Base-by-base conservation (phyloP, 257 asterid species). In the Solanum sitiens region DNA sequence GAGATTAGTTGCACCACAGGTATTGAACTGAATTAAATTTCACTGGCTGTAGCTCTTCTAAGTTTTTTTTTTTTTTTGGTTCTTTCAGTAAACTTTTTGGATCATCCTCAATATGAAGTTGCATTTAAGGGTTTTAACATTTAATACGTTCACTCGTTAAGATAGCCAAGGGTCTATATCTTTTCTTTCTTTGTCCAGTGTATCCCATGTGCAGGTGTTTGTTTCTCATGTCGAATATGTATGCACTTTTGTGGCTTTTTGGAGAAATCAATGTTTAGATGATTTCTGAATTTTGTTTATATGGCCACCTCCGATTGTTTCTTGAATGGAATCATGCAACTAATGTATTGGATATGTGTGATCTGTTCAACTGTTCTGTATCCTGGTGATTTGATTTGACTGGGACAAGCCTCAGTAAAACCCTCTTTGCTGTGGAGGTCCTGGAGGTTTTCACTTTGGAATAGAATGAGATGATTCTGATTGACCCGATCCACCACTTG, bases 1-100 rank as follows among this genome's bases (percentile, higher is more conserved):
- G 86, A 92, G 96, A 93, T 89, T 95, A 90, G 96, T 97, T 89
- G 97, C 98, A 16, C 99, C 99, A 14, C 99, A 97, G 98, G 99
- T 95, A 84, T 79, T 86, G 71, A 82, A 32, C 30, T 50, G 39
- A 50, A 50, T 82, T 32, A 32, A 79, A 6, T 18, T 50, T 82
- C 45, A 32, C 70, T 27, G 65, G 68, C 6, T 30, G 68, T 50
- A 47, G 20, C 59, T 75, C 32, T 75, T 40, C 59, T 40, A 75
- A 75, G 83, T 2, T 12, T 4, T 74, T 74, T 4, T 74, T 74
- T 75, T 40, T 75, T 47, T 68, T n/a, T n/a, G n/a, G 30, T 80
- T 80, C 42, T 80, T 79, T 45, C 70, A 18, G 85, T 30, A 6
- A 47, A 10, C 35, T 9, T 30, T 20, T 50, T 18, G 70, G 85